Base-by-base conservation (phyloP, 495 filamentous ascomycete species). In the Penicillium turbatum region DNA sequence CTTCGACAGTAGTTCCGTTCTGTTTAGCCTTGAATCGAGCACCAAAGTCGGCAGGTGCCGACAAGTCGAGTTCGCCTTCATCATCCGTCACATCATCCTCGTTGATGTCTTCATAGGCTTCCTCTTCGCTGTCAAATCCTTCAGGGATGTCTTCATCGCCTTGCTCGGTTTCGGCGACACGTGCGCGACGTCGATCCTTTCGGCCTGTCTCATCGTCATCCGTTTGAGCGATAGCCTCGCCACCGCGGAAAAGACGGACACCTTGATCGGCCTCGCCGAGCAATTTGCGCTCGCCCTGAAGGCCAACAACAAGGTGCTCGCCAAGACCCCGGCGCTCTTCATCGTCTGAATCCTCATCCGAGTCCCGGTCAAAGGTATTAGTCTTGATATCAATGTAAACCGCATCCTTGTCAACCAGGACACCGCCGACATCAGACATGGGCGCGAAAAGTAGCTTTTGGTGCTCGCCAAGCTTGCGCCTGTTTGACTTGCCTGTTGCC, bases 341-440 rank as follows among this genome's bases (percentile, higher is more conserved):
- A 6, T 73, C 66, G 7, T 79, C 81, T 2, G 44, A 41, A 16
- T 84, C 80, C 12, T 72, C 72, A 48, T 74, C 72, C 2, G 67
- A 69, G 41, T 86, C 86, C 45, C 83, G 83, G 61, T 95, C 82
- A 49, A 97, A 97, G 29, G 80, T 92, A 10, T 78, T 75, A 9
- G 82, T 84, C 60, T 86, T 89, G 48, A 90, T 70, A 62, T 89
- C 84, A 61, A 90, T 88, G 56, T 89, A 90, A 6, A 90, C 86
- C 1, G 86, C 86, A 74, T 90, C 86, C 54, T 87, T 89, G 60
- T 90, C 86, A 5, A 90, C 84, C 65, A 90, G 67, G 4, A 98
- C 85, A 60, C 93, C 93, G 57, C 92, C 92, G 30, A 96, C 89
- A 73, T 98, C 93, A 45, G 89, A 93, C 92, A 98, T 97, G 13